Evolutionary conservation across 768 basidiomycete genomes (phyloP).

Genomic region (Boletus reticuloceps): DNA sequence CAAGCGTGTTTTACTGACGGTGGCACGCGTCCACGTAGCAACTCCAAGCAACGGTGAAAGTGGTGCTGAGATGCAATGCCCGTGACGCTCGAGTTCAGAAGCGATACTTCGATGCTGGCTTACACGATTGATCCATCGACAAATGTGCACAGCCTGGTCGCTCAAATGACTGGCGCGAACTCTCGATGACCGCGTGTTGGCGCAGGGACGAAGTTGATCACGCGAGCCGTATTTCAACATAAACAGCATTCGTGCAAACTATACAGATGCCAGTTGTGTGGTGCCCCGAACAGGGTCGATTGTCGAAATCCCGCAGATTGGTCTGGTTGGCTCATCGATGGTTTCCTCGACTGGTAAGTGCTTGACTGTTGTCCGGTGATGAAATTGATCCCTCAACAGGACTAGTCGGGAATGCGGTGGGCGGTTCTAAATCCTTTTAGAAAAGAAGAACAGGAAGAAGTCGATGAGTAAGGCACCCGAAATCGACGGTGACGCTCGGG

Average conservation of each 20-base stretch:
- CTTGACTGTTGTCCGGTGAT: not conserved
- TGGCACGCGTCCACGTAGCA: too few species aligned
- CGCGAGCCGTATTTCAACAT: constrained; percentile 11
- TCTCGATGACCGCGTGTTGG: constrained; percentile 22
- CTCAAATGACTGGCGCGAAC: too few species aligned
- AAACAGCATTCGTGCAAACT: constrained; percentile 9
- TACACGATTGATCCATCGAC: too few species aligned
- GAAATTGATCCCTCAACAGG: not conserved
- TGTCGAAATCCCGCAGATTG: constrained; percentile 6
- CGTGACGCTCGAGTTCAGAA: too few species aligned
- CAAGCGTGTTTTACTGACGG: too few species aligned
- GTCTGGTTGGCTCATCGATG: constrained; percentile 21
- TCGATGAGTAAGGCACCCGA: not conserved
- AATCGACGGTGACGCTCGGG: constrained; percentile 18
- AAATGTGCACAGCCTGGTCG: too few species aligned
- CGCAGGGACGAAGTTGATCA: constrained; percentile 20
- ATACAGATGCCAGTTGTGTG: constrained; percentile 16
- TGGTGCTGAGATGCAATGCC: too few species aligned
- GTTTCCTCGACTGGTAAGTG: constrained; percentile 24
- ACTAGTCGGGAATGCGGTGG: constrained; percentile 18
- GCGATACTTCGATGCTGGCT: too few species aligned
- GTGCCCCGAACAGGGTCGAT: constrained; percentile 18
- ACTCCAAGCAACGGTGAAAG: too few species aligned
- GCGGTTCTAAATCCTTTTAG: constrained; percentile 24
- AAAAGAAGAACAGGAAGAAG: constrained; percentile 16